Evolutionary conservation across 257 asterid species (phyloP), one percentile per base, ranked within the genome.

Genomic region (Verbena officinalis): DNA sequence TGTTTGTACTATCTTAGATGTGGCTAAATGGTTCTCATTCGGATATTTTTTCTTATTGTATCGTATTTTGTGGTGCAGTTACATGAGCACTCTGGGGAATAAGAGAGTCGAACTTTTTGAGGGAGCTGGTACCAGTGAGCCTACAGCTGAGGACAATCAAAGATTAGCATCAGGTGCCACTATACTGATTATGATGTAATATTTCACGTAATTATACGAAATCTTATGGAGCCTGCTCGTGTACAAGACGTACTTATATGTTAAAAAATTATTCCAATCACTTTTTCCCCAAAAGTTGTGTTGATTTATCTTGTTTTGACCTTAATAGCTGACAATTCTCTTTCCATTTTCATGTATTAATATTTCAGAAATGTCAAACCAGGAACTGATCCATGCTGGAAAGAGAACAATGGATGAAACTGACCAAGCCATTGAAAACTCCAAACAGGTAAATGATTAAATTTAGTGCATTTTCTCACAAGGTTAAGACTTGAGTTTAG

Each of bases 371-470:
- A 94, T 94, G 99, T 88, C 99, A 64, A 94, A 90, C 70, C 97
- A 90, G 83, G 89, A 90, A 88, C 99, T 94, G 62, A 62, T 94
- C 61, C 52, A 76, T 76, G 83, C 92, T 70, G 99, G 99, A 51
- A 73, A 39, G 65, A 84, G 71, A 80, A 79, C 77, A 33, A 84
- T 94, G 96, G 96, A 94, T 69, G 97, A 94, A 88, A 94, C 97
- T 66, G 99, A 94, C 79, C 97, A 94, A 79, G 91, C 97, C 75
- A 84, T 94, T 79, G 96, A 94, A 73, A 96, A 97, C 65, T 94
- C 99, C 66, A 88, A 94, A 82, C 99, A 90, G 95, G 99, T 88
- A 58, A 59, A 59, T n/a, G n/a, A 19, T 40, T 31, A 55, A 31
- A 44, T 42, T 56, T 66, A 24, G 21, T 15, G 61, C 64, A 68